Base-by-base conservation (phyloP, 2,329 filamentous ascomycete genomes). In the Apiospora malaysiana region DNA sequence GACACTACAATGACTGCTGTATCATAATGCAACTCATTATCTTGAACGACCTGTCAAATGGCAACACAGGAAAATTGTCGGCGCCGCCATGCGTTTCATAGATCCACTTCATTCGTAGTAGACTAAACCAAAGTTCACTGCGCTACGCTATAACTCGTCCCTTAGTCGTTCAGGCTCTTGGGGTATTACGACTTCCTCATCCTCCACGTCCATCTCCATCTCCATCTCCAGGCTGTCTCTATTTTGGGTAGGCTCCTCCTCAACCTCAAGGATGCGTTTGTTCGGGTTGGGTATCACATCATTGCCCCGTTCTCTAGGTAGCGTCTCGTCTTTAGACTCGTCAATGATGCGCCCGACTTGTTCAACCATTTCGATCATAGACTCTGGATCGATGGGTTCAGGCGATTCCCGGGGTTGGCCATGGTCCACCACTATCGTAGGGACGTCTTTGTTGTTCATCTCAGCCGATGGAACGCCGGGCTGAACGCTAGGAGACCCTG, bases 381-480 rank as follows among this genome's bases (percentile, higher is more conserved):
- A 68, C 21, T 65, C 66, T 18, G 65, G 45, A 27, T 67, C 25
- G n/a, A 43, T 43, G 37, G 25, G 65, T 32, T 37, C 49, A 9
- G 42, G 73, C 0, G 69, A 74, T 42, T 75, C 74, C 18, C 69
- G 71, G 18, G 68, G 74, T 32, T 80, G 73, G 25, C 72, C 66
- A n/a, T 70, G 85, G 79, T 76, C 82, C 73, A 82, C 89, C 81
- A 80, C 85, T 74, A 79, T 85, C 78, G 81, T 92, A 77, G 82
- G 88, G 77, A 87, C 76, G 37, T 81, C 81, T 32, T 85, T 81
- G 32, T 82, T 82, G 45, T 79, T 75, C 76, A 78, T 79, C 69
- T 75, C 71, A 9, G 73, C 72, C 63, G 75, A 72, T 45, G 74
- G 75, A 47, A 69, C 66, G 27, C 69, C 73, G 14, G 73, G 70